Evolutionary conservation across 1,284 basidiomycete genomes (phyloP), one percentile per base, ranked within the genome.

Genomic region (Coriolopsis trogii): DNA sequence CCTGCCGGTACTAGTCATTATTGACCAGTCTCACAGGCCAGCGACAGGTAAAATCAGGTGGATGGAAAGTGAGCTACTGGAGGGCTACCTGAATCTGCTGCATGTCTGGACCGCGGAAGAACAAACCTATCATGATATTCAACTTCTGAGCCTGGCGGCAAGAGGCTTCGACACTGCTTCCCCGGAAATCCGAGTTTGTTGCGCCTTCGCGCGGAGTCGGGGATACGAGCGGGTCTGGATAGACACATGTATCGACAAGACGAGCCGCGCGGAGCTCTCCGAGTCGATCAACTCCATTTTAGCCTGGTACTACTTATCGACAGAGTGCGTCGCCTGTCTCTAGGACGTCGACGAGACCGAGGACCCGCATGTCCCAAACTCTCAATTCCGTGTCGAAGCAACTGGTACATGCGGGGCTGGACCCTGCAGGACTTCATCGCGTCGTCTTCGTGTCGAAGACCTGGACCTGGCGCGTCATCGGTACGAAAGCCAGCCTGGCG

Each of bases 201-300:
- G 40, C 40, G 40, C 40, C n/a, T 29, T 41, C 16, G 40, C 40
- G 13, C 28, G 40, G 12, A 25, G 28, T 18, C 9, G 18, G n/a
- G 40, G 40, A n/a, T 41, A 41, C 16, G 8, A 28, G 6, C 30
- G 28, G 7, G n/a, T 26, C 2, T 41, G 40, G 40, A 41, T 41
- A n/a, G 40, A 41, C 8, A 28, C 40, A 12, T 41, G 40, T 4
- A 41, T 41, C 16, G 40, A 41, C 40, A 41, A 41, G 24, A 30
- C 40, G 9, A 41, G 40, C 26, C 28, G 40, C 26, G 25, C 40
- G 26, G 40, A 41, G 40, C 28, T 41, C 15, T 29, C 40, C 3
- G 40, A 41, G 40, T 15, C 40, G 8, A 41, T 41, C 40, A 41
- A 41, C 40, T 41, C 40, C 26, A 41, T 41, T 25, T 41, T 29